Conservation (phyloP, 495 filamentous ascomycete genomes). For the Penicillium paxilli region DNA sequence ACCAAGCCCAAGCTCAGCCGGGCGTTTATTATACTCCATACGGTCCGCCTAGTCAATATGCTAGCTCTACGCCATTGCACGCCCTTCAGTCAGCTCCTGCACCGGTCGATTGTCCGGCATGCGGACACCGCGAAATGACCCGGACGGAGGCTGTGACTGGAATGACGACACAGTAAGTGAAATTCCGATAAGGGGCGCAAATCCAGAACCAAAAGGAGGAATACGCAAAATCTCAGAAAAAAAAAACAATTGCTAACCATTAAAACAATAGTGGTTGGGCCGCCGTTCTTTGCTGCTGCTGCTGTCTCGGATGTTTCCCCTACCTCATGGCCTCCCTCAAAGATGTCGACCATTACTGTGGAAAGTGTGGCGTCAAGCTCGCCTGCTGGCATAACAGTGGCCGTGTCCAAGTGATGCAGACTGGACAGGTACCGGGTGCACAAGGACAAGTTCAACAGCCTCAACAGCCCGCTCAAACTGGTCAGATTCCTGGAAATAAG, state of each 20-base stretch:
- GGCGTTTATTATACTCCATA: slow-evolving; percentile 18
- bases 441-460: not conserved
- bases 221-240: not conserved
- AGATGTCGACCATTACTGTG: slow-evolving; percentile 53
- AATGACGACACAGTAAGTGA: slow-evolving; percentile 51
- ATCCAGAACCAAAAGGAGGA: not conserved
- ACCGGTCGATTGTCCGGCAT: slow-evolving; percentile 52
- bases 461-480: not conserved
- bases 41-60: slow-evolving; percentile 29
- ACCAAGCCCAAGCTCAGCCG: slow-evolving; percentile 4
- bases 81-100: slow-evolving; percentile 33
- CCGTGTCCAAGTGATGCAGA: slow-evolving; percentile 40
- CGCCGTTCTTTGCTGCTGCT: slow-evolving; percentile 42
- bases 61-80: slow-evolving; percentile 29
- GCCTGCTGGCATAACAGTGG: slow-evolving; percentile 56
- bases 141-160: slow-evolving; percentile 38
- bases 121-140: slow-evolving; percentile 49
- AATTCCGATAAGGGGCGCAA: too few relatives aligned
- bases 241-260: slow-evolving; percentile 1
- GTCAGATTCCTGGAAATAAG: not conserved
- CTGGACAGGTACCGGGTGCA: not conserved
- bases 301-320: slow-evolving; percentile 53
- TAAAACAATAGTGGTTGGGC: slow-evolving; percentile 48
- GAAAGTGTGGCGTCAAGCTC: slow-evolving; percentile 46
- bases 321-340: slow-evolving; percentile 52